Conservation (phyloP, 2,329 filamentous ascomycete genomes). For the Zasmidium cellare region DNA sequence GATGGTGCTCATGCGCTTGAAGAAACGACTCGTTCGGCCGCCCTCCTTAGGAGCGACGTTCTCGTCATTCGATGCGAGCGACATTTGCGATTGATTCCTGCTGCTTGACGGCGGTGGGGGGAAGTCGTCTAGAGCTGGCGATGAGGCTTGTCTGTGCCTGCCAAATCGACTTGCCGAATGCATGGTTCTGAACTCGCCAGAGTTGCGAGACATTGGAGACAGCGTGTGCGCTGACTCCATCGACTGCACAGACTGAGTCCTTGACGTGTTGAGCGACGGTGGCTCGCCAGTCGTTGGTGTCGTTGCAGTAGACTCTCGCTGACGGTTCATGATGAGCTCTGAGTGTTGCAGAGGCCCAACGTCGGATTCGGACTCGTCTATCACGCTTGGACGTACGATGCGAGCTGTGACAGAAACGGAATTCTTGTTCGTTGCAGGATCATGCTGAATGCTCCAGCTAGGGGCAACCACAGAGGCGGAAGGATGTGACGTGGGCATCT, state of each 20-base stretch:
- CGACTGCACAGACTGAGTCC: background rate
- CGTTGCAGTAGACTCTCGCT: constrained; percentile 12
- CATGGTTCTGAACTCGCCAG: constrained; percentile 21
- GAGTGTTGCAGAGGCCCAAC: constrained; percentile 51
- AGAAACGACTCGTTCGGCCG: constrained; percentile 60
- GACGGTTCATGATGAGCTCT: constrained; percentile 64
- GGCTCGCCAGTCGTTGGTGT: background rate
- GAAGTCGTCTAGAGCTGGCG: constrained; percentile 17
- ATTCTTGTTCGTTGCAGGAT: constrained; percentile 54
- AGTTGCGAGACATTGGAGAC: constrained; percentile 22
- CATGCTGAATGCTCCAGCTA: constrained; percentile 43
- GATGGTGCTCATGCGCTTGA: constrained; percentile 59
- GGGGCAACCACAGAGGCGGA: constrained; percentile 26
- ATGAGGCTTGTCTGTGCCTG: constrained; percentile 9
- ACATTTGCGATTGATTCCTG: constrained; percentile 21
- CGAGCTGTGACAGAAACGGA: constrained; percentile 87
- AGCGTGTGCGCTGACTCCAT: constrained; percentile 12
- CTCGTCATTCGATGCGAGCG: constrained; percentile 39
- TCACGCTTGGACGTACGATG: constrained; percentile 66
- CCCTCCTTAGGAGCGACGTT: constrained; percentile 46
- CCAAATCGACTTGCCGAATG: constrained; percentile 19
- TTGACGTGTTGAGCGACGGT: constrained; percentile 3
- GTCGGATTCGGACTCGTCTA: constrained; percentile 26
- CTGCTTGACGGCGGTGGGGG: constrained; percentile 23
- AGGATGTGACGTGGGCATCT: constrained; percentile 13